phyloP scores from a whole-genome alignment of 371 early-diverging fungal genomes.

The Actinomortierella ambigua region DNA sequence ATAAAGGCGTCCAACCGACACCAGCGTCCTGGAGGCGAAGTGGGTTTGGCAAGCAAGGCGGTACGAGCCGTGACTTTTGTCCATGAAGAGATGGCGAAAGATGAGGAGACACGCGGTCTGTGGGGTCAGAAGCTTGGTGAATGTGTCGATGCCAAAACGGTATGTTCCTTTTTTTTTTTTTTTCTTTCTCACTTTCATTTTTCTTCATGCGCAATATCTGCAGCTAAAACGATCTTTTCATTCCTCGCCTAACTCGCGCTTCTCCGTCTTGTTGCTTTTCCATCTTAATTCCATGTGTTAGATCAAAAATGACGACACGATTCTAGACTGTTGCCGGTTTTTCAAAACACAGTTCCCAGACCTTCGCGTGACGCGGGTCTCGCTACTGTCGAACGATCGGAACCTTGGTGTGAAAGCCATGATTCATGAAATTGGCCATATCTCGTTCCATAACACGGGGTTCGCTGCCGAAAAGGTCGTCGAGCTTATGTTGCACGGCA shows the following conservation, averaged over 20 bases:
- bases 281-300: constrained; percentile 20
- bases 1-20: constrained; percentile 18
- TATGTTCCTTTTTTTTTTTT: constrained; percentile 8
- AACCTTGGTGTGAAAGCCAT: constrained; percentile 48
- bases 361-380: constrained; percentile 9
- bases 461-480: constrained; percentile 16
- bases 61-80: constrained; percentile 37
- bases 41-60: constrained; percentile 27
- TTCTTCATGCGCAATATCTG: neutral
- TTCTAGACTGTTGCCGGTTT: constrained; percentile 54
- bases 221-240: no score
- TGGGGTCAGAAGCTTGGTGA: constrained; percentile 46
- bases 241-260: neutral
- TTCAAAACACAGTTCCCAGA: constrained; percentile 23
- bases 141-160: constrained; percentile 24
- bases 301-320: constrained; percentile 48
- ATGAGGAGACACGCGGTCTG: constrained; percentile 12
- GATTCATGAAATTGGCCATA: constrained; percentile 35
- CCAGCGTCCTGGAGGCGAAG: constrained; percentile 7
- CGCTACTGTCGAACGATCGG: constrained; percentile 46
- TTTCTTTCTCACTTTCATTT: neutral
- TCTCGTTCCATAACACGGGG: constrained; percentile 16
- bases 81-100: constrained; percentile 29
- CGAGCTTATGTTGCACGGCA: constrained; percentile 8
- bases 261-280: no score